These are phyloP conservation scores for Phycomyces blakesleeanus DNA, from an alignment of 192 early-diverging fungal genomes.

Conservation along the genomic window DNA sequence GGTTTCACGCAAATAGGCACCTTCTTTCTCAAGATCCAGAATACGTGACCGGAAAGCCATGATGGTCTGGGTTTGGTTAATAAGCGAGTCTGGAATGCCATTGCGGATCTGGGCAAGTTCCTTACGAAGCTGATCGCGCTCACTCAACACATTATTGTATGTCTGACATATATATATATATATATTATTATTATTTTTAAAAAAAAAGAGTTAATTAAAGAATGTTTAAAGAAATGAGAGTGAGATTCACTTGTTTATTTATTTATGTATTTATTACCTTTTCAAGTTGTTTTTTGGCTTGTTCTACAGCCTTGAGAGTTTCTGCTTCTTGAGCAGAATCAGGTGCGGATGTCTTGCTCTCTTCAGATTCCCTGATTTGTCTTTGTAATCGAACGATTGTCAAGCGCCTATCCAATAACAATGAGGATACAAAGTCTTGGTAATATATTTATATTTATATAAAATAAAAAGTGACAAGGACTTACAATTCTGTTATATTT, in stretches of 20 bases:
- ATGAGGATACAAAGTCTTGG: not conserved
- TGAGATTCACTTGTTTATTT: not conserved
- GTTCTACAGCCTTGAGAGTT: not conserved
- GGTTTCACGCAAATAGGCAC: slow-evolving; percentile 26
- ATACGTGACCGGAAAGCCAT: slow-evolving; percentile 36
- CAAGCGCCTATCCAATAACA: slow-evolving; percentile 15
- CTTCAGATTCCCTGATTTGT: slow-evolving; percentile 32
- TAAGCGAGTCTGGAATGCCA: slow-evolving; percentile 31
- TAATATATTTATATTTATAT: not conserved
- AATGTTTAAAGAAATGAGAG: not conserved
- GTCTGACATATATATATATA: slow-evolving; percentile 3
- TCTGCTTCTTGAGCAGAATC: slow-evolving; percentile 10
- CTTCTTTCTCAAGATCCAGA: slow-evolving; percentile 36
- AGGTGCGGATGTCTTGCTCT: slow-evolving; percentile 5
- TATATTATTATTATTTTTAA: too few relatives aligned
- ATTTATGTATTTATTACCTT: slow-evolving; percentile 9
- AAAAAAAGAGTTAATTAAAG: too few relatives aligned
- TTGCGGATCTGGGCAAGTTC: slow-evolving; percentile 31
- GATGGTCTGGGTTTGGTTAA: slow-evolving; percentile 31
- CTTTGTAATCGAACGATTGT: slow-evolving; percentile 29
- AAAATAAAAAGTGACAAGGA: not conserved
- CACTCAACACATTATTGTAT: slow-evolving; percentile 3
- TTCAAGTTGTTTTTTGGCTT: slow-evolving; percentile 24
- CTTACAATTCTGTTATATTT: slow-evolving; percentile 34
- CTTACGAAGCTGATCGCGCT: slow-evolving; percentile 23